A percentile compares a stretch with the other conserved stretches of the same genome.
phyloP scores from a whole-genome alignment of 306 rosid species.

The Lathyrus tuberosus region DNA sequence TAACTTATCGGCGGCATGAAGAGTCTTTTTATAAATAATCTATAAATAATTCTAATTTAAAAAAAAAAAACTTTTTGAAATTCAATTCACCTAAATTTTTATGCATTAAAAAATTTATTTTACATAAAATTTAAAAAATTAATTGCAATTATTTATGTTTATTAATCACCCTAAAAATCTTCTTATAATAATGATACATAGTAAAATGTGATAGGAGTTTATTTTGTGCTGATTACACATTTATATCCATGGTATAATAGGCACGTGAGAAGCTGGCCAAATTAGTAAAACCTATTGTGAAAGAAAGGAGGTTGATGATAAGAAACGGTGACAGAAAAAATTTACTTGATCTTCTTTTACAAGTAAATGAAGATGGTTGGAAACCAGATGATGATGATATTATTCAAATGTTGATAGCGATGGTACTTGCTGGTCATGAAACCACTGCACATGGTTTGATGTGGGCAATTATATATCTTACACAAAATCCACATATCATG shows the following conservation, averaged over 20 bases:
- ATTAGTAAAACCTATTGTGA: background rate
- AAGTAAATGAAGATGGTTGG: slow-evolving; percentile 31
- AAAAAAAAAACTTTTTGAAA: too few species aligned
- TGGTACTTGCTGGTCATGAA: slow-evolving; percentile 33
- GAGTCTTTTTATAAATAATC: too few species aligned
- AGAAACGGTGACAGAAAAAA: slow-evolving; percentile 4
- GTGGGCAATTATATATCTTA: slow-evolving; percentile 17
- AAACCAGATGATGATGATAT: slow-evolving; percentile 50
- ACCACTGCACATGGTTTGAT: background rate
- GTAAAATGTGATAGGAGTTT: too few species aligned
- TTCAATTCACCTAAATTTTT: too few species aligned
- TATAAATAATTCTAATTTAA: too few species aligned
- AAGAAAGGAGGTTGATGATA: slow-evolving; percentile 12
- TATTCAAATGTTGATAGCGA: slow-evolving; percentile 37
- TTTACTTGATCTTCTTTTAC: slow-evolving; percentile 20
- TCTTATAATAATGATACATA: too few species aligned
- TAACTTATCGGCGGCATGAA: too few species aligned
- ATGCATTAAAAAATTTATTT: too few species aligned
- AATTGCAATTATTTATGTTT: too few species aligned
- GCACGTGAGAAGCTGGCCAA: slow-evolving; percentile 2
- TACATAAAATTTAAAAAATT: too few species aligned
- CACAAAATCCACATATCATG: slow-evolving; percentile 7
- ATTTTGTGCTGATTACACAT: background rate
- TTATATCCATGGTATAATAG: background rate
- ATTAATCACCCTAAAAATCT: too few species aligned